Conservation (phyloP, 129 eudicot genomes). For the Kitagawia praeruptora region DNA sequence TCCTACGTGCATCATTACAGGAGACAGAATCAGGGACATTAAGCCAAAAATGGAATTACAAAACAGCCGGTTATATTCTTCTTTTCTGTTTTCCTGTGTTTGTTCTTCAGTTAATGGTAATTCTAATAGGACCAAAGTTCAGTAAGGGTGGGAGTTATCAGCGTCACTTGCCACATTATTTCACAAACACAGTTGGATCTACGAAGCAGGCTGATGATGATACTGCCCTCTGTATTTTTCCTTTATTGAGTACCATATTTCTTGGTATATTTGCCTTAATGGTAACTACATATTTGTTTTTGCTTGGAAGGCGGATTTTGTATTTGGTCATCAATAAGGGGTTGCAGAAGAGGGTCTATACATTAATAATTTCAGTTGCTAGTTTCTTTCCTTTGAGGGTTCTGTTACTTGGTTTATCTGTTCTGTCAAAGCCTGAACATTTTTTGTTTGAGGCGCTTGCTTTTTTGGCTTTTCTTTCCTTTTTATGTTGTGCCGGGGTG, state of each 20-base stretch:
- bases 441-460: conserved; percentile 51
- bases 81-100: conserved; percentile 56
- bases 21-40: conserved; percentile 53
- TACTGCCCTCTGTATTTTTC: conserved; percentile 64
- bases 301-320: conserved; percentile 74
- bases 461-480: conserved; percentile 79
- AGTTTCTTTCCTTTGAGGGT: conserved; percentile 70
- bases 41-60: conserved; percentile 71
- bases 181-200: conserved; percentile 33
- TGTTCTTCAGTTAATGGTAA: conserved; percentile 62
- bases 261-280: conserved; percentile 71
- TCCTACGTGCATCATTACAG: conserved; percentile 79
- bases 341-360: conserved; percentile 80
- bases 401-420: conserved; percentile 75
- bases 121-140: conserved; percentile 47
- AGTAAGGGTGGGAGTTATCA: conserved; percentile 16
- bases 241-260: conserved; percentile 70
- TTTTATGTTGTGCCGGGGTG: conserved; percentile 67
- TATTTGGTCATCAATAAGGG: conserved; percentile 73
- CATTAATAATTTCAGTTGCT: conserved; percentile 60
- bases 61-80: conserved; percentile 59
- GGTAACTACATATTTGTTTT: conserved; percentile 53
- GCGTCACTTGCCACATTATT: conserved; percentile 39
- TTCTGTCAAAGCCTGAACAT: conserved; percentile 49
- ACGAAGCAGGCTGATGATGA: conserved; percentile 18